These are phyloP conservation scores for Neospermospora avenae DNA, from an alignment of 2,329 filamentous ascomycete species.

Conservation along the genomic window DNA sequence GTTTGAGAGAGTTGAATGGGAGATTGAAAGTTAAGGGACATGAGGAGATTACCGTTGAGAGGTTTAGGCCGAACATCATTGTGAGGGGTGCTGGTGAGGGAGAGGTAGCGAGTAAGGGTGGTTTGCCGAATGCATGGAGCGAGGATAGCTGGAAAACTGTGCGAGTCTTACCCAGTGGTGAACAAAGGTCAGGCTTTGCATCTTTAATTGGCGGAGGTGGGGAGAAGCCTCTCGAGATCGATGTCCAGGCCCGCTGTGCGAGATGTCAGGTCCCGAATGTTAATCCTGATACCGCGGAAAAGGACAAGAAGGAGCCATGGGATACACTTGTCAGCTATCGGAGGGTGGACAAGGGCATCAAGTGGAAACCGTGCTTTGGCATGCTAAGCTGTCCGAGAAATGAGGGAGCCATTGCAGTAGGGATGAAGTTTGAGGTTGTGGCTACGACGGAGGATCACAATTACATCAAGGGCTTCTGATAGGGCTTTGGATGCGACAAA, in stretches of 20 bases:
- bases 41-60: slow-evolving; percentile 53
- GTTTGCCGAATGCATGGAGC: slow-evolving; percentile 45
- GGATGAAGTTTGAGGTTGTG: slow-evolving; percentile 55
- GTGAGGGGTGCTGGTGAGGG: slow-evolving; percentile 42
- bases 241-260: slow-evolving; percentile 62
- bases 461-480: slow-evolving; percentile 41
- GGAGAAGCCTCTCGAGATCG: slow-evolving; percentile 40
- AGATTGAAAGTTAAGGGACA: slow-evolving; percentile 43
- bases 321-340: slow-evolving; percentile 54
- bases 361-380: slow-evolving; percentile 64
- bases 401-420: slow-evolving; percentile 53
- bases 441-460: slow-evolving; percentile 55
- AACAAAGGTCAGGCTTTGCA: background rate
- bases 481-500: background rate
- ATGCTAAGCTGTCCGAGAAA: slow-evolving; percentile 59
- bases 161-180: slow-evolving; percentile 36
- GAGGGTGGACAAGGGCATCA: slow-evolving; percentile 58
- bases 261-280: slow-evolving; percentile 70
- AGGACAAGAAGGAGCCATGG: slow-evolving; percentile 49
- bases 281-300: slow-evolving; percentile 44
- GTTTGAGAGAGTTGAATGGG: slow-evolving; percentile 55
- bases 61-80: slow-evolving; percentile 63
- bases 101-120: slow-evolving; percentile 29
- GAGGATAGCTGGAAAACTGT: slow-evolving; percentile 63
- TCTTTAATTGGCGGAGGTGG: slow-evolving; percentile 3